phyloP scores from a whole-genome alignment of 2,329 filamentous ascomycete species.

The Cordyceps cicadae region DNA sequence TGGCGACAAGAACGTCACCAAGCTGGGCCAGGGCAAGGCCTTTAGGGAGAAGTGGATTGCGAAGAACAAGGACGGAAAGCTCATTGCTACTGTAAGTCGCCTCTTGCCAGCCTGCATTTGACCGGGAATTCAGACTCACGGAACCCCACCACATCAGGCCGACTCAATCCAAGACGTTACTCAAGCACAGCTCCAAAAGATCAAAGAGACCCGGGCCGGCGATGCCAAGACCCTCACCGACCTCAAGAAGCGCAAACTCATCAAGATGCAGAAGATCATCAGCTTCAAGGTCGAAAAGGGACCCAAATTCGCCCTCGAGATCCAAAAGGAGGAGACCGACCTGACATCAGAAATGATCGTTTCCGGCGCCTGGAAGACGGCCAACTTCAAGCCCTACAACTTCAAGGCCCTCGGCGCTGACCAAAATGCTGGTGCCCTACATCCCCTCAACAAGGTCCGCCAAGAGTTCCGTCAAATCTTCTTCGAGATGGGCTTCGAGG shows the following conservation, averaged over 20 bases:
- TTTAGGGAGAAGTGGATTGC: constrained; percentile 73
- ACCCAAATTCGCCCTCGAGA: constrained; percentile 77
- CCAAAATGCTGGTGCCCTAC: constrained; percentile 53
- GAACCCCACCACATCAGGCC: constrained; percentile 32
- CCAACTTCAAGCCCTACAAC: constrained; percentile 73
- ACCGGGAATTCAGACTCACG: not conserved
- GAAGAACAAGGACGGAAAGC: constrained; percentile 50
- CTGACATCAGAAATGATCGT: constrained; percentile 88
- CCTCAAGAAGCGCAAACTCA: constrained; percentile 84
- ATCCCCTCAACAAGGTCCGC: constrained; percentile 84
- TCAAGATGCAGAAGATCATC: constrained; percentile 75
- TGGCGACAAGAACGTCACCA: constrained; percentile 64
- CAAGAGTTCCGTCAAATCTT: constrained; percentile 96
- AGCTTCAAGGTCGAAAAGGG: constrained; percentile 80
- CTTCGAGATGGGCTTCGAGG: constrained; percentile 97
- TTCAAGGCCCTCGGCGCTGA: constrained; percentile 64
- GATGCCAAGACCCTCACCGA: constrained; percentile 73
- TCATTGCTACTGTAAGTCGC: constrained; percentile 42
- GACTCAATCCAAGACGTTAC: constrained; percentile 76
- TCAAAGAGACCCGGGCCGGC: constrained; percentile 61
- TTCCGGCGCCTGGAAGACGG: constrained; percentile 84
- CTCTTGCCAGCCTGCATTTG: too few relatives aligned
- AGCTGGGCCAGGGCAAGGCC: constrained; percentile 88
- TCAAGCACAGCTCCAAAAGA: constrained; percentile 63
- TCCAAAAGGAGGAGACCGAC: constrained; percentile 90